These are phyloP conservation scores for sweet orange (Citrus sinensis) DNA, from an alignment of 345 rosid genomes.

Conservation along the genomic window DNA sequence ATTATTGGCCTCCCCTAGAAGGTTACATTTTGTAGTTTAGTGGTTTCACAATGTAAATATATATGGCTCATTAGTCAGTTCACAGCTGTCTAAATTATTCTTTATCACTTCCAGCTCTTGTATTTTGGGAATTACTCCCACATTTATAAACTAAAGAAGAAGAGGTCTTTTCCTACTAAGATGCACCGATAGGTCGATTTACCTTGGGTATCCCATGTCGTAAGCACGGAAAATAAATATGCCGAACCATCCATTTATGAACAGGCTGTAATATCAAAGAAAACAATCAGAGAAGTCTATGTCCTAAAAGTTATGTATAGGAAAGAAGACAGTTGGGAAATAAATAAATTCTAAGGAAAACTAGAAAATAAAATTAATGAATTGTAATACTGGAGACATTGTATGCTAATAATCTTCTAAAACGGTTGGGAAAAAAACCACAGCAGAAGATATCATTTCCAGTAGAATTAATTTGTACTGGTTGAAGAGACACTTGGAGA, in stretches of 20 bases:
- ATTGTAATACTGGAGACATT: background rate
- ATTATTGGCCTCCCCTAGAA: background rate
- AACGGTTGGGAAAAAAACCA: background rate
- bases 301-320: background rate
- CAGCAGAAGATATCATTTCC: background rate
- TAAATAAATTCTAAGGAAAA: background rate
- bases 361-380: background rate
- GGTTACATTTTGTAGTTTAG: background rate
- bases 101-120: background rate
- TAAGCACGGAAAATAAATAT: conserved; percentile 88
- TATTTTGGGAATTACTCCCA: background rate
- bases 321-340: background rate
- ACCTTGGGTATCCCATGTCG: conserved; percentile 80
- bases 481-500: background rate
- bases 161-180: background rate
- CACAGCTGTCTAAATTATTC: background rate
- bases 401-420: background rate
- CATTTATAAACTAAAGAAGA: background rate
- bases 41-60: background rate
- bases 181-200: conserved; percentile 13
- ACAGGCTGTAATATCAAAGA: conserved; percentile 65
- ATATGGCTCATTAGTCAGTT: background rate
- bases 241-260: conserved; percentile 99
- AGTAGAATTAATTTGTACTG: background rate
- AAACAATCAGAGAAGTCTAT: background rate